Evolutionary conservation across 306 rosid genomes (phyloP).

Genomic region (Benincasa hispida): DNA sequence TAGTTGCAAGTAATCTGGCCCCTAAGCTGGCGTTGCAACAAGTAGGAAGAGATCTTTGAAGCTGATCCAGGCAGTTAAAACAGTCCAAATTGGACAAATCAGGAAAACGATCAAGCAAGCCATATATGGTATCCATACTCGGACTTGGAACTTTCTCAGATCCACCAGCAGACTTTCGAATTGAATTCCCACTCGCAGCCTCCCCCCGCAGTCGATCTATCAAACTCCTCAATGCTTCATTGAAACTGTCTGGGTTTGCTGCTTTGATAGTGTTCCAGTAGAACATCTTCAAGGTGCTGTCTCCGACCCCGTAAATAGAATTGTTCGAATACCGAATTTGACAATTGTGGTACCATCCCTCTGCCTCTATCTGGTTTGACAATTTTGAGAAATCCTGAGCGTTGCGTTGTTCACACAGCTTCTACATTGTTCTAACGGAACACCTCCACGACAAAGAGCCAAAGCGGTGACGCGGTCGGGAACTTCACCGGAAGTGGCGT

Average conservation of each 20-base stretch:
- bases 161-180: constrained; percentile 3
- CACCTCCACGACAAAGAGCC: background rate
- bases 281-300: accelerated
- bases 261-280: background rate
- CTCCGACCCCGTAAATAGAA: background rate
- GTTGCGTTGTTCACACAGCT: background rate
- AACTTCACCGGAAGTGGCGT: background rate
- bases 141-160: background rate
- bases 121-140: background rate
- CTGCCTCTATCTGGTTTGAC: constrained; percentile 15
- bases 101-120: background rate
- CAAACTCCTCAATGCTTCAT: background rate
- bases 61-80: background rate
- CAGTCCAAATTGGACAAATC: constrained; percentile 4
- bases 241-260: background rate
- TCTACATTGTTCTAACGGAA: background rate
- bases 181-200: background rate
- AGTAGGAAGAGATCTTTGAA: background rate
- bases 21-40: background rate
- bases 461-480: background rate
- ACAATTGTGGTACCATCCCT: constrained; percentile 6
- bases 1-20: background rate
- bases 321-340: constrained; percentile 12
- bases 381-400: background rate
- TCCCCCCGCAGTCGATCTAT: background rate